A percentile compares a stretch with the other conserved stretches of the same genome.
These are phyloP conservation scores for Ogataea parapolymorpha DNA, from an alignment of 805 yeast genomes.

Conservation along the genomic window DNA sequence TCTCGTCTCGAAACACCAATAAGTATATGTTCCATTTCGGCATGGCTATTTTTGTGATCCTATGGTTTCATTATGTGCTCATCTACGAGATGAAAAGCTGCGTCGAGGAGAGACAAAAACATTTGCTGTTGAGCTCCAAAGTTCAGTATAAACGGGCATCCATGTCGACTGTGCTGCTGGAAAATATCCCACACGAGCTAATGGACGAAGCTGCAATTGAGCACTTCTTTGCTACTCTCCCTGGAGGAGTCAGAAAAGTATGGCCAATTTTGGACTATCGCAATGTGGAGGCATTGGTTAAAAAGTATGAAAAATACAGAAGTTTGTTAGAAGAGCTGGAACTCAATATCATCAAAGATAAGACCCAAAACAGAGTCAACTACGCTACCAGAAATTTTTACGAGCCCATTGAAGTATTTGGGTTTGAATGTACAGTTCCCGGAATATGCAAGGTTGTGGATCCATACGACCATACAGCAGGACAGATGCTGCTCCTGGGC, in stretches of 20 bases:
- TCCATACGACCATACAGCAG: slow-evolving; percentile 16
- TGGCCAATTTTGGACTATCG: slow-evolving; percentile 56
- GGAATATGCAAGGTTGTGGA: slow-evolving; percentile 22
- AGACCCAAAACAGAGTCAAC: slow-evolving; percentile 10
- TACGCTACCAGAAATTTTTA: slow-evolving; percentile 20
- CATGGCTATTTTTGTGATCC: slow-evolving; percentile 51
- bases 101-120: slow-evolving; percentile 45
- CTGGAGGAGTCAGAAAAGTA: slow-evolving; percentile 52
- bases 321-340: slow-evolving; percentile 39
- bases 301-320: slow-evolving; percentile 29
- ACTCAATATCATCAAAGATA: slow-evolving; percentile 35
- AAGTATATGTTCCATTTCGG: slow-evolving; percentile 62
- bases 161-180: slow-evolving; percentile 35
- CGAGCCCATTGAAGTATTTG: slow-evolving; percentile 17
- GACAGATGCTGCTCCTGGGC: slow-evolving; percentile 8
- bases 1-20: slow-evolving; percentile 48
- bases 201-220: slow-evolving; percentile 28
- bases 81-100: slow-evolving; percentile 52
- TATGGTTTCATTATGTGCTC: slow-evolving; percentile 54
- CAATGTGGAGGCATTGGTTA: slow-evolving; percentile 33
- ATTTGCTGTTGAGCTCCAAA: slow-evolving; percentile 30
- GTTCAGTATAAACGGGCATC: slow-evolving; percentile 18
- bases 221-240: slow-evolving; percentile 38
- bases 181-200: slow-evolving; percentile 42
- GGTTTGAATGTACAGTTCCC: slow-evolving; percentile 16